phyloP scores from a whole-genome alignment of 2,329 filamentous ascomycete species.

The Lecanosticta acicola region DNA sequence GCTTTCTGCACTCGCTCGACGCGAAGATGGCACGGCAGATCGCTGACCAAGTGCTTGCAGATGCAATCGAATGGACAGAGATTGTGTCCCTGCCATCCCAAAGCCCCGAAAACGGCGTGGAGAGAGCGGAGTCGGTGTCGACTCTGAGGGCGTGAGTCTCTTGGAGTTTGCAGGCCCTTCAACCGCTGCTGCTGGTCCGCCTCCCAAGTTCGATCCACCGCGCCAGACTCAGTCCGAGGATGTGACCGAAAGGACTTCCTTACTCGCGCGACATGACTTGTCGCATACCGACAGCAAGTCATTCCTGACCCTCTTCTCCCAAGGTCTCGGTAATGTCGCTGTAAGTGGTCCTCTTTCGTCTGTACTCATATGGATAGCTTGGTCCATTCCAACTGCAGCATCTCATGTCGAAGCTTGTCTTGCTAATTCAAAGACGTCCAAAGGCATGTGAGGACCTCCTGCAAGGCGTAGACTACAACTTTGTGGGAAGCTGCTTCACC shows the following conservation, averaged over 20 bases:
- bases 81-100: conserved; percentile 24
- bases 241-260: conserved; percentile 7
- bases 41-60: conserved; percentile 9
- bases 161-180: conserved; percentile 17
- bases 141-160: conserved; percentile 17
- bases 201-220: conserved; percentile 13
- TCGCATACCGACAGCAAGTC: conserved; percentile 21
- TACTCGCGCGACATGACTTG: conserved; percentile 18
- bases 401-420: no score
- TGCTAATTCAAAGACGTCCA: no score
- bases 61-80: conserved; percentile 25
- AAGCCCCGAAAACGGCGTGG: conserved; percentile 25
- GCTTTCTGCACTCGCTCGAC: no score
- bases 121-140: conserved; percentile 14
- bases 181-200: conserved; percentile 5
- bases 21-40: background rate
- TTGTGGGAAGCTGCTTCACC: conserved; percentile 21
- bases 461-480: conserved; percentile 24
- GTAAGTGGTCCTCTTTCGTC: conserved; percentile 9
- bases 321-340: conserved; percentile 17
- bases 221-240: conserved; percentile 6
- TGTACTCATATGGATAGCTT: no score
- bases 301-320: conserved; percentile 20
- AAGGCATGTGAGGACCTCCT: conserved; percentile 20
- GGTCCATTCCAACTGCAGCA: no score